Evolutionary conservation across 2,329 filamentous ascomycete species (phyloP), one percentile per base, ranked within the genome.

Genomic region (Verticillium alfalfae): DNA sequence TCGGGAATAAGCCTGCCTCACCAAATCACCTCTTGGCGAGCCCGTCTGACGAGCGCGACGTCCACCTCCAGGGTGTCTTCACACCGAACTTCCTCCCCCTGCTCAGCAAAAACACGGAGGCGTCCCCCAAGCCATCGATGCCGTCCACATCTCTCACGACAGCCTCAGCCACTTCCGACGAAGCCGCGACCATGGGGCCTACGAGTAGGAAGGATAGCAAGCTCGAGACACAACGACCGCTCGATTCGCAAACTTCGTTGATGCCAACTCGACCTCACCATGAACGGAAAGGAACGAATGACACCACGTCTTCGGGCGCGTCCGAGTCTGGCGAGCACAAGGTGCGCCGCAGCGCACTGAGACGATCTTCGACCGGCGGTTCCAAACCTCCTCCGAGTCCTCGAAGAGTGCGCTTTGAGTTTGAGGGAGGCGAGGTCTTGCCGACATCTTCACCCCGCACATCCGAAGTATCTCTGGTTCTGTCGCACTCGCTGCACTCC

Each of bases 11-110:
- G 4, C 55, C 34, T 22, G n/a, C 55, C 34, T n/a, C 18, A 7
- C 45, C 45, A 9, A 18, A 52, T 22, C 45, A 18, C 63, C 70
- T 65, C 74, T 75, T 58, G 69, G 75, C 66, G 79, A 77, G 67
- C 78, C 56, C 56, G 18, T 37, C 79, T 58, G 82, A 82, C 73
- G 81, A 83, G 62, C 81, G 83, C 63, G 84, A 88, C 66, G 75
- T 76, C 69, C 85, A 88, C 66, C 82, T 89, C 65, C 81, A 81
- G 65, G 86, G 86, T 64, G 73, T 89, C 63, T 88, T 89, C 69
- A 88, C 82, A 39, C 86, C 86, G 34, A 82, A 76, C 64, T 89
- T 84, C 68, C 79, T 89, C 61, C 85, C 86, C 55, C 76, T 89
- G 61, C 80, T 89, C 60, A 86, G 87, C 66, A 52, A 18, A 18